Evolutionary conservation across 2,329 filamentous ascomycete species (phyloP).

Genomic region (Colletotrichum eremochloae): DNA sequence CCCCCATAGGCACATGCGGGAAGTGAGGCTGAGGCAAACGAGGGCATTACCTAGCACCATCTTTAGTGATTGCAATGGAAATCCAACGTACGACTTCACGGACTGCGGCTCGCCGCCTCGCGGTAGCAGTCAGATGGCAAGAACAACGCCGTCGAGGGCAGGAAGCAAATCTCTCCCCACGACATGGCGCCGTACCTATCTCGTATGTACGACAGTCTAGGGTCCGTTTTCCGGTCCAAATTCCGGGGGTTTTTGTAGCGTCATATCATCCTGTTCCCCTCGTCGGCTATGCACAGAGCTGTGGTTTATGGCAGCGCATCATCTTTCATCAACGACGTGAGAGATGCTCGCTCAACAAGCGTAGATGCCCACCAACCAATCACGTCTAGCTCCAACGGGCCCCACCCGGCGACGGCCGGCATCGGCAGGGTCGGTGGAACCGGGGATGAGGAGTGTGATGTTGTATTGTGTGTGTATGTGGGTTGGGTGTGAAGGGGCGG

Average conservation of each 20-base stretch:
- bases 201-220: no score
- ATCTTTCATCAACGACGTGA: background rate
- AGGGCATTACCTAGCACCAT: no score
- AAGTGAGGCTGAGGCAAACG: no score
- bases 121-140: no score
- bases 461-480: background rate
- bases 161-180: no score
- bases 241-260: no score
- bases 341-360: background rate
- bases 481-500: background rate
- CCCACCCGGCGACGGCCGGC: conserved; percentile 4
- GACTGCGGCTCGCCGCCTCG: no score
- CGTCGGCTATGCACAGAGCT: background rate
- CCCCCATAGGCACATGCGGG: background rate
- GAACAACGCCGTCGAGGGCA: no score
- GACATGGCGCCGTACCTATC: no score
- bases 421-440: background rate
- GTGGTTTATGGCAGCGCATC: background rate
- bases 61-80: no score
- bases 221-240: no score
- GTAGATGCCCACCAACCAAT: background rate
- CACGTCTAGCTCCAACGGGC: background rate
- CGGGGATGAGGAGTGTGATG: background rate
- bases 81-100: background rate
- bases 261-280: no score